Evolutionary conservation across 1,139 yeast genomes (phyloP), one percentile per base, ranked within the genome.

Genomic region (Suhomyces maxii): DNA sequence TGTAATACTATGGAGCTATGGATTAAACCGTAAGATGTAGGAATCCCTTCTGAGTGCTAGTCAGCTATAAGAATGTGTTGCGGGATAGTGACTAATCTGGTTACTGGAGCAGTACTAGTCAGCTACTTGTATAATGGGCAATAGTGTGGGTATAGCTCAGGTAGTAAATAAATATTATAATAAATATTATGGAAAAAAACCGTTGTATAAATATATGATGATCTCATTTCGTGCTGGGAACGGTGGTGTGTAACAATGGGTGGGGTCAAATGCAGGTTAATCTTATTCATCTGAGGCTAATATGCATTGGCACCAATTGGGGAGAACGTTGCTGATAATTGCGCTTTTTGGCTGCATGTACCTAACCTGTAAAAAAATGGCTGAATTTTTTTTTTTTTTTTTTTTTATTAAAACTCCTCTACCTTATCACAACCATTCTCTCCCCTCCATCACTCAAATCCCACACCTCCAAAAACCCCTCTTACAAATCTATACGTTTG

Each of bases 241-340:
- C 45, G 45, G 28, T 42, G 38, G 34, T 32, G 36, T 36, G 34
- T 42, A 25, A 42, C 45, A 42, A 42, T 42, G 13, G 41, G 45
- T 37, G 45, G 45, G 41, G 45, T 34, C 14, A 13, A 14, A 26
- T 42, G 45, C 45, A 39, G 34, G 30, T 28, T 28, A 28, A 28
- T 28, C 31, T 28, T 28, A 28, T 28, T 28, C 31, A 28, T 28
- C 31, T 28, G 31, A 28, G 31, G 31, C 31, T 28, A 28, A 28
- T 28, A 28, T 28, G 31, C 31, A 28, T 11, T 7, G 4, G 31
- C 6, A 9, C 31, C 31, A 28, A 28, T 28, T 28, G 7, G 31
- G 31, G 4, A 28, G 11, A 28, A 28, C 31, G 31, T 28, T 28
- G 31, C 31, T 28, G 31, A 28, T 9, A 28, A 9, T 28, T 28